Conservation (phyloP, 257 asterid genomes). For the Lycium barbarum region DNA sequence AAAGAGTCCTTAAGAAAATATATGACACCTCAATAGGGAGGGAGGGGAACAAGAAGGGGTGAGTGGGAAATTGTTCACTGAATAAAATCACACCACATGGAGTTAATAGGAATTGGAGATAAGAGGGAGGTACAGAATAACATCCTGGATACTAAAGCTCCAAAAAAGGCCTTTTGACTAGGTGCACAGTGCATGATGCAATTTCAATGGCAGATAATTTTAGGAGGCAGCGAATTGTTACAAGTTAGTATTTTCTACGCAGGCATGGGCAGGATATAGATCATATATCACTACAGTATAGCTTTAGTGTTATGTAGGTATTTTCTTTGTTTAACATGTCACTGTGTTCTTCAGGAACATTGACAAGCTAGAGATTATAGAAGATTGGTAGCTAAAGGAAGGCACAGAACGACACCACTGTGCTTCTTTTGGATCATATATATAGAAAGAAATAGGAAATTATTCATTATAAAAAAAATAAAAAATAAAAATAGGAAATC, state of each 20-base stretch:
- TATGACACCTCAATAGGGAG: background rate
- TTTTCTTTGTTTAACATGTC: background rate
- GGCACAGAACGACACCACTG: background rate
- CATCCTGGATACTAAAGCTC: background rate
- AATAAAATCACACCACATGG: background rate
- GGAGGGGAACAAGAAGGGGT: background rate
- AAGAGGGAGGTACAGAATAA: background rate
- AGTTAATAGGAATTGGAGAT: background rate
- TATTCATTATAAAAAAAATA: background rate
- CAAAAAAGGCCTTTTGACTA: background rate
- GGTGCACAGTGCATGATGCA: conserved; percentile 15
- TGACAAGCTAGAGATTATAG: background rate
- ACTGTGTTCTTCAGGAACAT: background rate
- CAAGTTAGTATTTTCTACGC: background rate
- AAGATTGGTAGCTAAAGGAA: background rate
- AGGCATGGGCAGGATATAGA: background rate
- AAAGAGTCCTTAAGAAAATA: background rate
- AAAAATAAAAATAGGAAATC: background rate
- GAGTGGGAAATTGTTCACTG: background rate
- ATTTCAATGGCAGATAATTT: background rate
- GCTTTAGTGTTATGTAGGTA: background rate
- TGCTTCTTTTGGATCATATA: background rate
- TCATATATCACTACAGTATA: background rate
- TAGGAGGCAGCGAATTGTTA: background rate
- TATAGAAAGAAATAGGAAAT: background rate